Conservation (phyloP, 2,329 filamentous ascomycete species). For the Calycina marina region DNA sequence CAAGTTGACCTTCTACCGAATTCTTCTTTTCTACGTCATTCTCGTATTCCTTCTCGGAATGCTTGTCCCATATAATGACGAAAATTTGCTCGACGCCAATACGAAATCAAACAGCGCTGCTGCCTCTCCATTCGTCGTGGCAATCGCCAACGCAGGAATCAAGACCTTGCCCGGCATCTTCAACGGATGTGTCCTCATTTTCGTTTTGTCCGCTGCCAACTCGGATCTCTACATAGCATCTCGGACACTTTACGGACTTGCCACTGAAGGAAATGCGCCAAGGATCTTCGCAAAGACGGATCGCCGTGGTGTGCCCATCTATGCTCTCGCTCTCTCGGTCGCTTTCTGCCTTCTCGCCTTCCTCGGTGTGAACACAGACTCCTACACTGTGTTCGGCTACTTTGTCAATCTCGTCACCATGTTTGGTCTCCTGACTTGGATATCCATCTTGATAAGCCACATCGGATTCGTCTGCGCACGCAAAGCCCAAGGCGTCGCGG, state of each 20-base stretch:
- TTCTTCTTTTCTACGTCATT: slow-evolving; percentile 47
- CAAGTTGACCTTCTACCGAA: slow-evolving; percentile 43
- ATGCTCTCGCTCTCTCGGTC: slow-evolving; percentile 29
- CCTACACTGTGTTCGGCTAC: slow-evolving; percentile 53
- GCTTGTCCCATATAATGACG: slow-evolving; percentile 49
- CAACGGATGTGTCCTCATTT: slow-evolving; percentile 55
- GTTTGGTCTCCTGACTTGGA: slow-evolving; percentile 22
- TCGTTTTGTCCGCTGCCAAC: slow-evolving; percentile 47
- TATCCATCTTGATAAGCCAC: slow-evolving; percentile 43
- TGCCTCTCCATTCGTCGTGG: slow-evolving; percentile 36
- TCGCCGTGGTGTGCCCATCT: slow-evolving; percentile 36
- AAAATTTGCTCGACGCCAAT: slow-evolving; percentile 35
- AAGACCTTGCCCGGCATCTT: slow-evolving; percentile 49
- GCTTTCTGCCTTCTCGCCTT: slow-evolving; percentile 52
- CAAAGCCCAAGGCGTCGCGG: slow-evolving; percentile 41
- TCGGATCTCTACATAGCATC: slow-evolving; percentile 50
- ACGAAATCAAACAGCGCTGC: slow-evolving; percentile 24
- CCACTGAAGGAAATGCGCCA: slow-evolving; percentile 51
- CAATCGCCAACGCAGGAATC: slow-evolving; percentile 53
- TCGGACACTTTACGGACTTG: slow-evolving; percentile 55
- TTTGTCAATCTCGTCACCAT: slow-evolving; percentile 49
- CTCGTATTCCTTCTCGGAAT: slow-evolving; percentile 45
- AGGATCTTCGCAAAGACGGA: slow-evolving; percentile 39
- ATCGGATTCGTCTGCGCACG: slow-evolving; percentile 52
- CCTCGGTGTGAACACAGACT: slow-evolving; percentile 43